phyloP scores from a whole-genome alignment of 2,329 filamentous ascomycete genomes.

The Mycosphaerella arachidis region DNA sequence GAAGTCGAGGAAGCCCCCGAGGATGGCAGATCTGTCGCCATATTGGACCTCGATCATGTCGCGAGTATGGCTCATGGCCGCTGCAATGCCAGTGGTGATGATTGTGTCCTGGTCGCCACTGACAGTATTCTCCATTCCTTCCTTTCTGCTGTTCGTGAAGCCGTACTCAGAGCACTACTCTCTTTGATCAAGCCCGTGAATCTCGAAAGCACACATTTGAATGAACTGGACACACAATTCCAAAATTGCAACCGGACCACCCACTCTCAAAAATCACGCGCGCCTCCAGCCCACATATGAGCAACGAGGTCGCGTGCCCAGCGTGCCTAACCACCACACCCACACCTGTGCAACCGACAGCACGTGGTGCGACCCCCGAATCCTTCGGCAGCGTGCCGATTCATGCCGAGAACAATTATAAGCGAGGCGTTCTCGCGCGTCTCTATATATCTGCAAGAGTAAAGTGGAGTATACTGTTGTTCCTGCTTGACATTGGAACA shows the following conservation, averaged over 20 bases:
- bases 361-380: not conserved
- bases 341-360: not conserved
- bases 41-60: constrained; percentile 1
- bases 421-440: not conserved
- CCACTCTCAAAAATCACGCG: not conserved
- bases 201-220: not conserved
- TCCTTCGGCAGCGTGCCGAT: not conserved
- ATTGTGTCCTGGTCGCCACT: not conserved
- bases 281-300: not conserved
- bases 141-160: not conserved
- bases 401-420: not conserved
- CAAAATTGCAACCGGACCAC: not conserved
- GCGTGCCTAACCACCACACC: not conserved
- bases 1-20: not conserved
- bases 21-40: not conserved
- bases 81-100: not conserved
- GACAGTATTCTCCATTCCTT: not conserved
- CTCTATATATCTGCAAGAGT: not conserved
- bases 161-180: not conserved
- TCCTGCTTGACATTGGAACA: not conserved
- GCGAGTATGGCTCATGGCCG: not conserved
- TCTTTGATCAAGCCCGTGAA: not conserved
- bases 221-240: not conserved
- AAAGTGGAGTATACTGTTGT: not conserved
- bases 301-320: not conserved